Evolutionary conservation across 169 alveolate species (phyloP).

Genomic region (Neospora caninum): DNA sequence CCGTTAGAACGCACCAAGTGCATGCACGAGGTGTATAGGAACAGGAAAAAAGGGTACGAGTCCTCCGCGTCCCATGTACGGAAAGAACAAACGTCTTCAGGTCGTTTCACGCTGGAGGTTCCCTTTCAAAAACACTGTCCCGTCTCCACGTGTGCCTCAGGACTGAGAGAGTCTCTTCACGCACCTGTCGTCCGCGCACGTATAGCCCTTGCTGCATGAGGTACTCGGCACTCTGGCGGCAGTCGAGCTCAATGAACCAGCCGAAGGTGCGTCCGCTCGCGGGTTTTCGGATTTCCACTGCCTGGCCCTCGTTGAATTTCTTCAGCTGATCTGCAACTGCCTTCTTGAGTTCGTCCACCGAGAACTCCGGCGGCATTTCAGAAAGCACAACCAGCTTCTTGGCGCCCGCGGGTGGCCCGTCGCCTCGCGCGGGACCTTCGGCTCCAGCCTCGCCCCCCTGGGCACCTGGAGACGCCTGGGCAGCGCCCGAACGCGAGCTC

Average conservation of each 20-base stretch:
- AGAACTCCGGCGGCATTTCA: constrained; percentile 40
- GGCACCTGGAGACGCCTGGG: background rate
- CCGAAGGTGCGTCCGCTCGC: constrained; percentile 37
- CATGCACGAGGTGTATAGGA: too few species aligned
- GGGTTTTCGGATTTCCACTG: constrained; percentile 46
- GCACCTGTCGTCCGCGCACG: constrained; percentile 51
- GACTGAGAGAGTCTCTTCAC: background rate
- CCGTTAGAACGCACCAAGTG: too few species aligned
- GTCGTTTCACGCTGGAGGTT: too few species aligned
- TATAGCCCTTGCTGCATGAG: constrained; percentile 54
- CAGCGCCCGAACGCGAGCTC: background rate
- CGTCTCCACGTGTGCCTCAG: too few species aligned
- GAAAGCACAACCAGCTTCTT: constrained; percentile 35
- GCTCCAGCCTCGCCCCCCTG: constrained; percentile 26
- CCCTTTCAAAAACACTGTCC: too few species aligned
- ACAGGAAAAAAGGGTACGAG: too few species aligned
- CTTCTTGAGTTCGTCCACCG: constrained; percentile 34
- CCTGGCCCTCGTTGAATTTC: constrained; percentile 41
- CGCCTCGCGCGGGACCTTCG: background rate
- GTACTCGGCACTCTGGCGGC: constrained; percentile 33
- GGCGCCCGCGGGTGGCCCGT: constrained; percentile 1
- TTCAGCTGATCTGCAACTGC: constrained; percentile 19
- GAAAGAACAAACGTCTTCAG: too few species aligned
- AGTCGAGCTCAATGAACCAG: constrained; percentile 53
- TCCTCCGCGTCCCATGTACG: too few species aligned